These are phyloP conservation scores for Camelina laxa DNA, from an alignment of 345 rosid genomes.

Conservation along the genomic window DNA sequence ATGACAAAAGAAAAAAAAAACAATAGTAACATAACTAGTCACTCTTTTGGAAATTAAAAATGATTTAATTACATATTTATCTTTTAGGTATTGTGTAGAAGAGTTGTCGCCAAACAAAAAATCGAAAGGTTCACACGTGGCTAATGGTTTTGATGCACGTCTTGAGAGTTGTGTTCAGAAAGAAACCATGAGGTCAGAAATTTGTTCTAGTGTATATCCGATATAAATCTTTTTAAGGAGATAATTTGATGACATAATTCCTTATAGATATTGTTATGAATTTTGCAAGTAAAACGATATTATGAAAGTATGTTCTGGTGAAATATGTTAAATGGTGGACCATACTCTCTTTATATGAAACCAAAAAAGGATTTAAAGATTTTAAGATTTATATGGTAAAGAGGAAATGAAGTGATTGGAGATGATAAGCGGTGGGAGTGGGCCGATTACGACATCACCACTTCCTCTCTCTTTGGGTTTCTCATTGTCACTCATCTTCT, in stretches of 20 bases:
- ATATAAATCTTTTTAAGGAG: too few species aligned
- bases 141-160: conserved; percentile 16
- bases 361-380: background rate
- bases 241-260: conserved; percentile 2
- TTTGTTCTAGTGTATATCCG: background rate
- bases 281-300: too few species aligned
- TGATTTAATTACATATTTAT: conserved; percentile 35
- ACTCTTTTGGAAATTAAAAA: background rate
- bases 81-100: conserved; percentile 36
- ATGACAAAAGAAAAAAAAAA: background rate
- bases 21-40: background rate
- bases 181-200: conserved; percentile 37
- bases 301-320: background rate
- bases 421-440: conserved; percentile 44
- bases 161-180: conserved; percentile 15
- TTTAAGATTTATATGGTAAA: conserved; percentile 35
- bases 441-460: conserved; percentile 40
- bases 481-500: conserved; percentile 44
- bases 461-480: conserved; percentile 34
- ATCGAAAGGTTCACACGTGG: conserved; percentile 38
- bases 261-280: background rate
- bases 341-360: conserved; percentile 20
- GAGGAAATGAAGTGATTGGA: conserved; percentile 39
- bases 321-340: conserved; percentile 30
- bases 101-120: conserved; percentile 11